Conservation (phyloP, 768 basidiomycete genomes). For the Boletus fagicola region DNA sequence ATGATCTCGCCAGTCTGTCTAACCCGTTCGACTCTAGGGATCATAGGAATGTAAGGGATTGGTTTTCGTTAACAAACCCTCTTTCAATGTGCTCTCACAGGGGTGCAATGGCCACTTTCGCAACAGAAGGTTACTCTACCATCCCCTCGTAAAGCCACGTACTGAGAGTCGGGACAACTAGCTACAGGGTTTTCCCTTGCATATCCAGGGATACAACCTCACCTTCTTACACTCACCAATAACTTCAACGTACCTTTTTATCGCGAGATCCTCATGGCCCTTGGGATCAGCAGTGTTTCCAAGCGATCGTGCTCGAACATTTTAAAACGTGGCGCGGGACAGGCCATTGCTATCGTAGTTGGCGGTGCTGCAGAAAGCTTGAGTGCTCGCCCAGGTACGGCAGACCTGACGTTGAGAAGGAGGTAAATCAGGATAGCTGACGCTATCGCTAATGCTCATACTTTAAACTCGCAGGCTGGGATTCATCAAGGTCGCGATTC, state of each 20-base stretch:
- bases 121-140: conserved; percentile 70
- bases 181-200: conserved; percentile 87
- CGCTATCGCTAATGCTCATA: neutral
- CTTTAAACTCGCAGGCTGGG: conserved; percentile 56
- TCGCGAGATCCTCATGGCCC: conserved; percentile 81
- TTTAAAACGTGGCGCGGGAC: conserved; percentile 55
- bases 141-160: neutral
- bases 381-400: conserved; percentile 95
- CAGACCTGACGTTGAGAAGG: conserved; percentile 76
- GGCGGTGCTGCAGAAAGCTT: conserved; percentile 96
- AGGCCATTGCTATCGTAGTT: conserved; percentile 90
- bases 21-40: conserved; percentile 51
- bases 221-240: conserved; percentile 84
- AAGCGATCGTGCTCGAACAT: conserved; percentile 90
- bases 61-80: neutral
- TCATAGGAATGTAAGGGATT: conserved; percentile 88
- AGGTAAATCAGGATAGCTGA: conserved; percentile 40
- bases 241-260: conserved; percentile 95
- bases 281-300: conserved; percentile 92
- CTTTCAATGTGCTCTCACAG: conserved; percentile 37
- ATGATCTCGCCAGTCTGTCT: neutral
- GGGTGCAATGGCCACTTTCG: conserved; percentile 96
- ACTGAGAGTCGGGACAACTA: conserved; percentile 28
- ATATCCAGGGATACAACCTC: conserved; percentile 90
- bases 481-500: conserved; percentile 93